These are phyloP conservation scores for Boletus barrowsii DNA, from an alignment of 768 basidiomycete genomes.

Conservation along the genomic window DNA sequence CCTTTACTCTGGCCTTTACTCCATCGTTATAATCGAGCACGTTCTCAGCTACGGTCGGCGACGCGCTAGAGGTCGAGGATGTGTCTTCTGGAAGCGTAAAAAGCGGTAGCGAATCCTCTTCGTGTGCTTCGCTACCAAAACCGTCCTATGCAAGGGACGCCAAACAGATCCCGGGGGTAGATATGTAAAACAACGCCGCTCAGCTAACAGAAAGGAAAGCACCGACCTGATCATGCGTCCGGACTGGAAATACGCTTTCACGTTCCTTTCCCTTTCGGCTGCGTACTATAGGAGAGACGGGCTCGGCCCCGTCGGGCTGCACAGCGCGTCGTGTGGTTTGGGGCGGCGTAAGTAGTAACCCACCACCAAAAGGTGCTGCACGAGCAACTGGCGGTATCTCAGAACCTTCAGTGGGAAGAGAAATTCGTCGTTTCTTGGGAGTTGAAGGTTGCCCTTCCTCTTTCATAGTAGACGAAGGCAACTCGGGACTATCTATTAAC, in stretches of 20 bases:
- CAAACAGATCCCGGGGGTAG: neutral
- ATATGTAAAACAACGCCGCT: neutral
- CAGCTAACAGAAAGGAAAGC: neutral
- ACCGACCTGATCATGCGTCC: slow-evolving; percentile 15
- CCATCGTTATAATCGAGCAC: slow-evolving; percentile 25
- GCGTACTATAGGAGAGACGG: slow-evolving; percentile 2
- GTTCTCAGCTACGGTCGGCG: slow-evolving; percentile 26
- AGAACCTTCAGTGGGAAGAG: neutral
- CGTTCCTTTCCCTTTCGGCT: slow-evolving; percentile 30
- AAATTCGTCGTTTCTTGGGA: slow-evolving; percentile 21
- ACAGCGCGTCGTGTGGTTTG: slow-evolving; percentile 17
- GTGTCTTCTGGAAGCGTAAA: slow-evolving; percentile 13
- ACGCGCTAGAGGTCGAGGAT: slow-evolving; percentile 11
- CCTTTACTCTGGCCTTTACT: slow-evolving; percentile 21
- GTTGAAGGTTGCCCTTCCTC: slow-evolving; percentile 22
- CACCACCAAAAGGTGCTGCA: neutral
- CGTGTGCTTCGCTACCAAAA: neutral
- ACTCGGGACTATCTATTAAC: slow-evolving; percentile 14
- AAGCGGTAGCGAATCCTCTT: slow-evolving; percentile 21
- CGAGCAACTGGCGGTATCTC: neutral
- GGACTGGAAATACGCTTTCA: slow-evolving; percentile 1
- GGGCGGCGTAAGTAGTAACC: slow-evolving; percentile 26
- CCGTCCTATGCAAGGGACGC: neutral
- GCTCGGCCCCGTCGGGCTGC: neutral
- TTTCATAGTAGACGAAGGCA: neutral